Evolutionary conservation across 345 rosid species (phyloP), one percentile per base, ranked within the genome.

Genomic region (Brassica incana): DNA sequence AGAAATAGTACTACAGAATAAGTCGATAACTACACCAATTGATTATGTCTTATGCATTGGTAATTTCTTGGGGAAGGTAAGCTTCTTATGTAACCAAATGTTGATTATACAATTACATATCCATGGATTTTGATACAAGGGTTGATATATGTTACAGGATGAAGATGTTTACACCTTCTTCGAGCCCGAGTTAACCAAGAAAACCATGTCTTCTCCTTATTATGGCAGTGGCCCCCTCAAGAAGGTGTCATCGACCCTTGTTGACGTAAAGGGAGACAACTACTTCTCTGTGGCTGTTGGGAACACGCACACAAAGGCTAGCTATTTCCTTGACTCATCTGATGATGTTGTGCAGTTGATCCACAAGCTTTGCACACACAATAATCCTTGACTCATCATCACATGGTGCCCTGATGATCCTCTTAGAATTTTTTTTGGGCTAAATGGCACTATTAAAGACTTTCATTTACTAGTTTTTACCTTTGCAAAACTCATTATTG

Each of bases 91-190:
- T 50, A n/a, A 50, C 56, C 56, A 50, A 50, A 54, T 54, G 6
- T 54, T 15, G 20, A 54, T 54, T 15, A 54, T 16, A 54, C 60
- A 3, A 43, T 52, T 15, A 15, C 9, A 54, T 50, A 14, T 71
- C 9, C 23, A 59, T 65, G 65, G 71, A 36, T 40, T 3, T 18
- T 80, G 45, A 61, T 62, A 18, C 35, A 65, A 52, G n/a, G 69
- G 18, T 75, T 75, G 67, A 73, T 18, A 35, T 65, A 10, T 81
- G 75, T 50, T 62, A 20, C 43, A 96, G 99, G 99, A 96, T 73
- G 97, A 96, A 89, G 99, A 93, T 65, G 90, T 93, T n/a, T 92
- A 93, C 83, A 81, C 92, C 4, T 93, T 93, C 82, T 96, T 96
- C 11, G 98, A 96, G 87, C 97, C 98, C 0, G 94, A 86, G 77